phyloP scores from a whole-genome alignment of 2,329 filamentous ascomycete species.

The Fusarium hostae region DNA sequence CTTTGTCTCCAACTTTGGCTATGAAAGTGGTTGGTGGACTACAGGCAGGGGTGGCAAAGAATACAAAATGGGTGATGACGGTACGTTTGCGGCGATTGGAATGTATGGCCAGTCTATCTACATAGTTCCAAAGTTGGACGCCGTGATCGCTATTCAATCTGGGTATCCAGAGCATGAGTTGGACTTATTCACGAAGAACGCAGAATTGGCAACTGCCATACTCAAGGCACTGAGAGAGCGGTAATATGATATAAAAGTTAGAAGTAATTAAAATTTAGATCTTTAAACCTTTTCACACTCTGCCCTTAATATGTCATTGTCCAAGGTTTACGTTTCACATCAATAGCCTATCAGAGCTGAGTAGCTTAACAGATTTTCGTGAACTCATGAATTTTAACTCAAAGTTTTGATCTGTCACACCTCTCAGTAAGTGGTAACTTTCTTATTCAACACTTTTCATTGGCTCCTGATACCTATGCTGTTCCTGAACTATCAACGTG shows the following conservation, averaged over 20 bases:
- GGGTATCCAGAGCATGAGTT: slow-evolving; percentile 35
- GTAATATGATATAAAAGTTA: not conserved
- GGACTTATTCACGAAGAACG: slow-evolving; percentile 20
- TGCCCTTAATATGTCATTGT: not conserved
- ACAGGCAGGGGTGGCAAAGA: slow-evolving; percentile 8
- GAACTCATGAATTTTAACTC: not conserved
- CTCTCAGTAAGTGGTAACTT: too few species aligned
- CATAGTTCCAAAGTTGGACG: slow-evolving; percentile 12
- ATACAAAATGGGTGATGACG: slow-evolving; percentile 20
- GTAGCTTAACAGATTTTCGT: not conserved
- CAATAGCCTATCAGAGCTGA: not conserved
- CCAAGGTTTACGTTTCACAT: not conserved
- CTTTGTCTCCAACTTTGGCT: slow-evolving; percentile 24
- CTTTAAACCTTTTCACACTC: not conserved
- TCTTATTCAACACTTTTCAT: not conserved
- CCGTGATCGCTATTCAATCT: slow-evolving; percentile 26
- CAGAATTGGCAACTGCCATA: slow-evolving; percentile 24
- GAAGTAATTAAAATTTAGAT: not conserved
- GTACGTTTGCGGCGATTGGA: slow-evolving; percentile 16
- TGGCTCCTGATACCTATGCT: not conserved
- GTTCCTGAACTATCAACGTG: too few species aligned
- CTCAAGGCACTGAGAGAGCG: not conserved
- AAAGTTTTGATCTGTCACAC: not conserved
- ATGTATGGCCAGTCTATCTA: slow-evolving; percentile 36
- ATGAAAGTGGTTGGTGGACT: slow-evolving; percentile 37